Percentiles rank a stretch among this genome's conserved stretches.
These are phyloP conservation scores for Candida tetrigidarum DNA, from an alignment of 1,139 yeast species.

Conservation along the genomic window DNA sequence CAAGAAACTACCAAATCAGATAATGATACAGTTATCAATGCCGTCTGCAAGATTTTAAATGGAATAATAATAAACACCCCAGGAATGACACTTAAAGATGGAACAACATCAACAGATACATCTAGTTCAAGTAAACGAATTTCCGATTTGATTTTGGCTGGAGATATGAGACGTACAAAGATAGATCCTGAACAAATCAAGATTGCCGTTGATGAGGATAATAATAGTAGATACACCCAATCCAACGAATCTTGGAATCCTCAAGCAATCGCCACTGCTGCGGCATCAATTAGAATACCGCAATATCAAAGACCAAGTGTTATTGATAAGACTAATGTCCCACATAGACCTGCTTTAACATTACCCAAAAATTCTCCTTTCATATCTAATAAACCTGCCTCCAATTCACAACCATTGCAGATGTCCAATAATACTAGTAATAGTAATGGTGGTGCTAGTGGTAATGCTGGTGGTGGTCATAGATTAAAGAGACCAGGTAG, in stretches of 20 bases:
- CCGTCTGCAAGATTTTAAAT: constrained; percentile 30
- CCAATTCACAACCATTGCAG: constrained; percentile 18
- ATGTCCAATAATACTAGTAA: constrained; percentile 14
- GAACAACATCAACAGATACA: background rate
- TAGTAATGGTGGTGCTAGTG: constrained; percentile 1
- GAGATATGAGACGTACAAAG: constrained; percentile 7
- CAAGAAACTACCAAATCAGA: constrained; percentile 21
- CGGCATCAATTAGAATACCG: constrained; percentile 38
- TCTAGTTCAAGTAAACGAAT: constrained; percentile 8
- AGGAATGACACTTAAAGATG: constrained; percentile 8
- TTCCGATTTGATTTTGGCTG: constrained; percentile 8
- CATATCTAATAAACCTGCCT: constrained; percentile 33
- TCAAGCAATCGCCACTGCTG: background rate
- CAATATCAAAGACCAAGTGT: constrained; percentile 41
- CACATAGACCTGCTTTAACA: constrained; percentile 24
- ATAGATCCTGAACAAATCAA: constrained; percentile 5
- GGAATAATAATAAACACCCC: constrained; percentile 17
- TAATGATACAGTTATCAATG: constrained; percentile 23
- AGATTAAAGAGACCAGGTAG: constrained; percentile 53
- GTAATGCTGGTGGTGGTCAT: constrained; percentile 26
- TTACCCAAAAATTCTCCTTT: constrained; percentile 37
- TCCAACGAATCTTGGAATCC: background rate
- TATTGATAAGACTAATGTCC: constrained; percentile 3
- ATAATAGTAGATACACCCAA: background rate
- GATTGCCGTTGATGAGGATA: background rate